These are phyloP conservation scores for Coffea humblotiana DNA, from an alignment of 305 asterid species.

Conservation along the genomic window DNA sequence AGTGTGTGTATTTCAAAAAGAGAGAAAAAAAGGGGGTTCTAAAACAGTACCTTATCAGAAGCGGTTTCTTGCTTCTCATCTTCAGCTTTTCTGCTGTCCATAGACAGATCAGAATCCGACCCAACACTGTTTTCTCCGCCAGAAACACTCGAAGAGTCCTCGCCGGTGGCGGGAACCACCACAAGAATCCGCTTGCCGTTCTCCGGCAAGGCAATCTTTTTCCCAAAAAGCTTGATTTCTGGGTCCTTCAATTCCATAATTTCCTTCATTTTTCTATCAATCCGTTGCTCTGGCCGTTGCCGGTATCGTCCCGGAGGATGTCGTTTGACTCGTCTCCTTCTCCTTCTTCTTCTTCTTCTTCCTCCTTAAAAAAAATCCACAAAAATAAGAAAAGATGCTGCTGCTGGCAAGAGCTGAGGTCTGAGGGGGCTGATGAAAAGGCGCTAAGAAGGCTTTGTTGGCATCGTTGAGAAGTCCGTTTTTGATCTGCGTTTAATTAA, in stretches of 20 bases:
- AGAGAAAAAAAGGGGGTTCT: too few species aligned
- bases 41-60: conserved; percentile 42
- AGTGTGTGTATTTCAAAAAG: conserved; percentile 14
- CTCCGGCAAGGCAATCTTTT: conserved; percentile 58
- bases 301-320: not conserved
- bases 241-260: conserved; percentile 54
- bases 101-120: conserved; percentile 38
- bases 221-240: conserved; percentile 67
- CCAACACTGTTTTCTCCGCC: conserved; percentile 29
- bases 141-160: conserved; percentile 9
- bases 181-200: conserved; percentile 22
- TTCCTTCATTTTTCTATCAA: conserved; percentile 1
- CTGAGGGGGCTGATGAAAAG: not conserved
- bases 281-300: not conserved
- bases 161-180: conserved; percentile 14
- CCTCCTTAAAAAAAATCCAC: not conserved
- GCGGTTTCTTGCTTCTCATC: conserved; percentile 29
- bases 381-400: not conserved
- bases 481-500: conserved; percentile 44
- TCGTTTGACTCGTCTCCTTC: not conserved
- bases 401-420: too few species aligned
- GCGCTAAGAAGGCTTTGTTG: conserved; percentile 42
- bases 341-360: too few species aligned
- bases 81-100: conserved; percentile 26
- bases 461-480: conserved; percentile 37